Conservation (phyloP, 176 grass and related monocot genomes). For the Zizania latifolia region DNA sequence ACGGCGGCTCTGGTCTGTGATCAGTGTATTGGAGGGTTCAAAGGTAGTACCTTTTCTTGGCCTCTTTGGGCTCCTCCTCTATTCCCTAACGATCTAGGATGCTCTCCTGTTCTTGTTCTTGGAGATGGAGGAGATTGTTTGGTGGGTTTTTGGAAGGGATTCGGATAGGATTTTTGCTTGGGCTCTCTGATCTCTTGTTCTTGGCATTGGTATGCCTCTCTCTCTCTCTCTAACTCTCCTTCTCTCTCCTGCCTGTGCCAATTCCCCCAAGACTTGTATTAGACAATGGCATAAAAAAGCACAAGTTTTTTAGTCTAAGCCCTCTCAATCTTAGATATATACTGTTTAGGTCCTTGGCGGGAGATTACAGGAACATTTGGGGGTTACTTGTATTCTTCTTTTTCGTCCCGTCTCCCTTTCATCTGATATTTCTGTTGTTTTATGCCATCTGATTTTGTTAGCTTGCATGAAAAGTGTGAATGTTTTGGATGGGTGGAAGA, state of each 20-base stretch:
- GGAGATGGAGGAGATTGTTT: constrained; percentile 12
- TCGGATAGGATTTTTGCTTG: constrained; percentile 40
- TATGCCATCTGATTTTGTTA: constrained; percentile 16
- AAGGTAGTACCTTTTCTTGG: constrained; percentile 40
- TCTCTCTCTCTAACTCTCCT: not conserved
- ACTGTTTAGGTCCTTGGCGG: not conserved
- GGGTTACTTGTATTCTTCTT: not conserved
- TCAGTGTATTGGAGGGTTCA: constrained; percentile 8
- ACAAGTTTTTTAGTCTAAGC: not conserved
- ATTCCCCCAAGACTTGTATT: constrained; percentile 38
- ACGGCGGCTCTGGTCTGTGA: not conserved
- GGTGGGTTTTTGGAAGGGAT: constrained; percentile 45
- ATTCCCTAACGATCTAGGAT: constrained; percentile 20
- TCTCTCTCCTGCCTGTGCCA: constrained; percentile 19
- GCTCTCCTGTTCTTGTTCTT: constrained; percentile 43
- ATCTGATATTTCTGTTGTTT: constrained; percentile 18
- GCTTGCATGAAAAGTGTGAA: not conserved
- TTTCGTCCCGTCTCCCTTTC: not conserved
- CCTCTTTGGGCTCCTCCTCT: constrained; percentile 16
- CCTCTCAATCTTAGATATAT: not conserved
- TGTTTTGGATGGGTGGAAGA: constrained; percentile 10
- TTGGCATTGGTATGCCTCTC: constrained; percentile 35
- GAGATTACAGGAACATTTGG: not conserved
- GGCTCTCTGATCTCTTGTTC: constrained; percentile 36
- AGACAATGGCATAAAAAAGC: constrained; percentile 43